These are phyloP conservation scores for Neurospora africana DNA, from an alignment of 495 filamentous ascomycete genomes.

Conservation along the genomic window DNA sequence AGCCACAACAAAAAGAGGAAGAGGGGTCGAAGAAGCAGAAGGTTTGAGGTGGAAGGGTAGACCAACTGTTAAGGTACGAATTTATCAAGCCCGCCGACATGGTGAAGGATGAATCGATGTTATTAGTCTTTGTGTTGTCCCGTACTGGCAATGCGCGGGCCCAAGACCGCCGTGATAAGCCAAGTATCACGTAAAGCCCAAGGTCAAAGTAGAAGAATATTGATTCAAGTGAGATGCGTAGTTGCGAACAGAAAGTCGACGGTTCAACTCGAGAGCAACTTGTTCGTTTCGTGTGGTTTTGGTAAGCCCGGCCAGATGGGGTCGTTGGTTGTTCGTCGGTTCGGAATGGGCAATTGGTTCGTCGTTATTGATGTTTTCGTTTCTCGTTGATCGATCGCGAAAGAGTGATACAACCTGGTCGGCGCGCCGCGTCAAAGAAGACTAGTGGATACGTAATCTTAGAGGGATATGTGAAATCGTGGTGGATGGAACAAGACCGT, in stretches of 20 bases:
- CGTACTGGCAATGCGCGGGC: not conserved
- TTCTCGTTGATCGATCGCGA: not conserved
- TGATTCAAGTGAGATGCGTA: not conserved
- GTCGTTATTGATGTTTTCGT: not conserved
- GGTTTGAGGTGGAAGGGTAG: not conserved
- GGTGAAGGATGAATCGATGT: not conserved
- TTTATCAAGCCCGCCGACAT: slow-evolving; percentile 5
- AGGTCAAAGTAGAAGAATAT: not conserved
- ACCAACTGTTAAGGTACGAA: slow-evolving; percentile 6
- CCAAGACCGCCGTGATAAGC: not conserved
- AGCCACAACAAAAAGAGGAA: not conserved
- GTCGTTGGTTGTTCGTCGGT: not conserved
- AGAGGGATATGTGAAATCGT: not conserved
- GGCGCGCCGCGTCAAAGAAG: not conserved
- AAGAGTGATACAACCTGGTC: not conserved
- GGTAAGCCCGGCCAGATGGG: not conserved
- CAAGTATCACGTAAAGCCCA: not conserved
- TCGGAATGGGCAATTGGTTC: not conserved
- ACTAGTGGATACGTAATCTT: not conserved
- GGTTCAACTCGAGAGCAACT: not conserved
- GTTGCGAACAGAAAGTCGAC: not conserved
- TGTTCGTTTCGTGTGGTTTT: not conserved
- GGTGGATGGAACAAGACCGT: not conserved
- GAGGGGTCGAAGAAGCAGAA: not conserved
- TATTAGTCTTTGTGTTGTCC: not conserved